Evolutionary conservation across 2,329 filamentous ascomycete genomes (phyloP).

Genomic region (Colletotrichum spinosum): DNA sequence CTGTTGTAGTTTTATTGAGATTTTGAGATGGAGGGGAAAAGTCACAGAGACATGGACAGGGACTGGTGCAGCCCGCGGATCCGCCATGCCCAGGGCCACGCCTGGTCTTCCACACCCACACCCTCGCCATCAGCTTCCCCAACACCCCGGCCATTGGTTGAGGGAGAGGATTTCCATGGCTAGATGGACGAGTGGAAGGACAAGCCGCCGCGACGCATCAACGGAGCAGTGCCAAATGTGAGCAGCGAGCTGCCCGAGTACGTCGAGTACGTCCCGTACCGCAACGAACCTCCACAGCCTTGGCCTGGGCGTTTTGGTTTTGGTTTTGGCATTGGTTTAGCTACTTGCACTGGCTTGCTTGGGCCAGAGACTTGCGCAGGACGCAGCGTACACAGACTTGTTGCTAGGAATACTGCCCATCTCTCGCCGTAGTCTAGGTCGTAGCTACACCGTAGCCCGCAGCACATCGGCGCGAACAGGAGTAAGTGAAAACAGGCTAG

Average conservation of each 20-base stretch:
- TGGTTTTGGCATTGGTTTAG: neutral
- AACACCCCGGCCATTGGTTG: constrained; percentile 43
- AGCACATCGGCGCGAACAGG: neutral
- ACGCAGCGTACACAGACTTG: neutral
- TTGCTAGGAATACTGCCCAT: neutral
- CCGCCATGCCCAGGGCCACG: constrained; percentile 17
- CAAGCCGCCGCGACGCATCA: neutral
- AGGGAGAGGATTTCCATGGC: constrained; percentile 30
- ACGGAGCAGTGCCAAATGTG: constrained; percentile 11
- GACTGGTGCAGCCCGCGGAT: constrained; percentile 32
- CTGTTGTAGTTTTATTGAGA: constrained; percentile 2
- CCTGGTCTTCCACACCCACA: constrained; percentile 5
- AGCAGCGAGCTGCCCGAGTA: constrained; percentile 11
- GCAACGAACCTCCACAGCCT: neutral
- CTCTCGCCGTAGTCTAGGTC: neutral
- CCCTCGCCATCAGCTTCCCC: constrained; percentile 39
- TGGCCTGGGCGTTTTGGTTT: neutral
- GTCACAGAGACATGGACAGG: constrained; percentile 21
- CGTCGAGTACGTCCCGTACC: neutral
- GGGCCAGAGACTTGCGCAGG: constrained; percentile 6
- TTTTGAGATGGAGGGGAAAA: constrained; percentile 18
- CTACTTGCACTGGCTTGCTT: neutral
- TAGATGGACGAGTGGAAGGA: constrained; percentile 20
- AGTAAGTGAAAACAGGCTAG: neutral
- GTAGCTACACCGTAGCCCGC: too few relatives aligned